A percentile compares a stretch with the other conserved stretches of the same genome.
phyloP scores from a whole-genome alignment of 805 yeast species.

The Schwanniomyces sp. region DNA sequence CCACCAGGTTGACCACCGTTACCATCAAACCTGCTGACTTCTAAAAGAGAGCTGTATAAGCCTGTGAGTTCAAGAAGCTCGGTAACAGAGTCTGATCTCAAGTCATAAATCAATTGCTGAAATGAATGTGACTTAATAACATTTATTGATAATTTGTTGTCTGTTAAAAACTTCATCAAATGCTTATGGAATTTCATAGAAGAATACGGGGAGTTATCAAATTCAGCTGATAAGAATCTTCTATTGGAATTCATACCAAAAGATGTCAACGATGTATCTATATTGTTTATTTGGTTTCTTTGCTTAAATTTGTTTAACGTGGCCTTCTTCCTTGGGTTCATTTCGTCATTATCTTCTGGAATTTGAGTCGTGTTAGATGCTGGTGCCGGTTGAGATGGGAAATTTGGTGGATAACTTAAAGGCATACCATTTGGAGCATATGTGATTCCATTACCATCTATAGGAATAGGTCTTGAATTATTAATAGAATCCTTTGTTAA shows the following conservation, averaged over 20 bases:
- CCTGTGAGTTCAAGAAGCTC: conserved; percentile 49
- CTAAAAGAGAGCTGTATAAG: conserved; percentile 44
- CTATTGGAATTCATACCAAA: conserved; percentile 12
- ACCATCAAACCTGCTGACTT: conserved; percentile 35
- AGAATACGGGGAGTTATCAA: conserved; percentile 46
- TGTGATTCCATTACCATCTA: conserved; percentile 38
- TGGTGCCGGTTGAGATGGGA: conserved; percentile 6
- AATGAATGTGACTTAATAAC: conserved; percentile 52
- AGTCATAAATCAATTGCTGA: conserved; percentile 50
- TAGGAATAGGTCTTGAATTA: conserved; percentile 36
- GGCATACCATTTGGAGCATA: conserved; percentile 31
- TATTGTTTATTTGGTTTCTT: conserved; percentile 3
- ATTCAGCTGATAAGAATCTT: conserved; percentile 24
- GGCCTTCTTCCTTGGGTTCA: conserved; percentile 5
- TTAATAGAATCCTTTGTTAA: conserved; percentile 41
- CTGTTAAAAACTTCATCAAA: conserved; percentile 48
- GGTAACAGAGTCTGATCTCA: conserved; percentile 46
- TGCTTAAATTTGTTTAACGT: conserved; percentile 7
- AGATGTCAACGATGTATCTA: conserved; percentile 7
- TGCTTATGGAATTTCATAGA: conserved; percentile 50
- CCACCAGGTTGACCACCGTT: conserved; percentile 5
- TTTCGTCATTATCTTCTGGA: conserved; percentile 5
- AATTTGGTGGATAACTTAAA: conserved; percentile 15
- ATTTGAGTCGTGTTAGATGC: neutral
- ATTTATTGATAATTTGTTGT: conserved; percentile 49